Percentiles rank a stretch among this genome's conserved stretches.
These are phyloP conservation scores for Apophysomyces variabilis DNA, from an alignment of 371 early-diverging fungal species.

Conservation along the genomic window DNA sequence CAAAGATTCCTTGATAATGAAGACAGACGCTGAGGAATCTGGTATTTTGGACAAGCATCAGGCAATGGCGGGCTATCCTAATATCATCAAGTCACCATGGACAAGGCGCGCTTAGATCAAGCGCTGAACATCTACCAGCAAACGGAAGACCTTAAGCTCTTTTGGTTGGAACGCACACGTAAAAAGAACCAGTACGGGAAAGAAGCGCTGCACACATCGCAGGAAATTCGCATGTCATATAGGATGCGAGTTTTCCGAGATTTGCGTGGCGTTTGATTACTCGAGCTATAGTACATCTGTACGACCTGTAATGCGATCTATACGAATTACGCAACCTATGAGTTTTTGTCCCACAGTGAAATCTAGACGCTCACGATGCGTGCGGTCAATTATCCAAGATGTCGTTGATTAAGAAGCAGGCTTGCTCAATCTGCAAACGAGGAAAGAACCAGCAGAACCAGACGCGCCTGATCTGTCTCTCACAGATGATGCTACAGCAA, in stretches of 20 bases:
- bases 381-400: neutral
- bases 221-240: too few relatives aligned
- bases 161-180: neutral
- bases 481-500: conserved; percentile 1
- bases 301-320: too few relatives aligned
- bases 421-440: neutral
- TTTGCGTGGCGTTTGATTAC: too few relatives aligned
- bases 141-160: neutral
- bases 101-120: neutral
- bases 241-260: too few relatives aligned
- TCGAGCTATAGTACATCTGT: too few relatives aligned
- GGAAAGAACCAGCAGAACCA: neutral
- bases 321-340: too few relatives aligned
- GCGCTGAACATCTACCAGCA: neutral
- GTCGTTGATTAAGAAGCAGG: neutral
- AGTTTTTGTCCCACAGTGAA: neutral
- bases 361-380: neutral
- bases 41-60: neutral
- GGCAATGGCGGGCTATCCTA: neutral
- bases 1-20: neutral
- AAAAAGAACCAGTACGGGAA: neutral
- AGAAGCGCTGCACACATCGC: neutral
- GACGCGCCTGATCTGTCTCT: neutral
- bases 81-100: neutral
- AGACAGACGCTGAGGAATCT: neutral